Base-by-base conservation (phyloP, 306 rosid genomes). In the Dryas drummondii region DNA sequence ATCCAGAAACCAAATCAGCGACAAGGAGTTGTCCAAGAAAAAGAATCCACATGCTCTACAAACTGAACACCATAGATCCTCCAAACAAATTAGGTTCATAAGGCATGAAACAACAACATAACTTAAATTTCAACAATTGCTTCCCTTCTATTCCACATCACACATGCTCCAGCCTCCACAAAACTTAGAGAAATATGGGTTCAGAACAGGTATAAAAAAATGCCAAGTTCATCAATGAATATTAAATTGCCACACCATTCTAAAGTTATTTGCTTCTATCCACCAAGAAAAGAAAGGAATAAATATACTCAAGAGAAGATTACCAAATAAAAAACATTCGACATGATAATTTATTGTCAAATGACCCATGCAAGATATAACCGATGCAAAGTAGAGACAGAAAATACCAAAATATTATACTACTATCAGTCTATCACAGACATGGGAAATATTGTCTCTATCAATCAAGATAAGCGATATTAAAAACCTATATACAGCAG, bases 401-500 rank as follows among this genome's bases (percentile, higher is more conserved):
- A 60, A 22, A 40, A 56, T 55, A 22, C 7, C 68, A 66, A 65
- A 12, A 22, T 14, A 52, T 46, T 5, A 27, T 26, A 3, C 2
- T 41, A 65, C 71, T 67, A 67, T 32, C 1, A 32, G 37, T 32
- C 65, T 4, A 69, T 37, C 74, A 56, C 9, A 68, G 41, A 62
- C 27, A 74, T 52, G 44, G 47, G 50, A 75, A 65, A 68, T 17
- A 80, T 60, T 52, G 70, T 68, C 47, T 61, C 57, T 52, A 75
- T 44, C 59, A 63, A 70, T 26, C 70, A 47, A 73, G 75, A 2
- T 79, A 79, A 82, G 75, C 75, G 68, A 50, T 68, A 78, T 26
- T 73, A 82, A 79, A 84, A 80, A 80, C 83, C 74, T 77, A 86
- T 77, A 81, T 61, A 76, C 48, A 84, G 71, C 72, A 81, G 75